phyloP scores from a whole-genome alignment of 164 flowering plant species.

The grape (Vitis vinifera) region DNA sequence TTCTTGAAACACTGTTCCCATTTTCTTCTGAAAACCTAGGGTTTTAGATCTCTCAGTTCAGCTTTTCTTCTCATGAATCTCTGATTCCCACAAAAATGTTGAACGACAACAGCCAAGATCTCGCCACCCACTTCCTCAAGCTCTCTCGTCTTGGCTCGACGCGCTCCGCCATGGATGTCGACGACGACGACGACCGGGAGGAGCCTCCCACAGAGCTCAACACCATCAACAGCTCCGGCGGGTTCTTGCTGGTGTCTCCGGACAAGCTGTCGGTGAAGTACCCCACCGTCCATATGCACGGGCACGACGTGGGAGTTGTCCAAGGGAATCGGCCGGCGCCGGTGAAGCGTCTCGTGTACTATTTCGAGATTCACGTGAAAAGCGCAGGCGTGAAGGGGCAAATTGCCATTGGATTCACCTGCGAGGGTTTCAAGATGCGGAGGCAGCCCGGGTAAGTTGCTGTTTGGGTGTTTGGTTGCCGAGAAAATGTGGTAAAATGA shows the following conservation, averaged over 20 bases:
- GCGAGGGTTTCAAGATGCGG: conserved; percentile 68
- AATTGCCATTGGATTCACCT: conserved; percentile 82
- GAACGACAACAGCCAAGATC: conserved; percentile 20
- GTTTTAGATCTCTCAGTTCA: too few species aligned
- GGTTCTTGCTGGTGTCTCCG: conserved; percentile 65
- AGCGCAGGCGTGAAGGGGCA: conserved; percentile 85
- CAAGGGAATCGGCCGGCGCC: conserved; percentile 92
- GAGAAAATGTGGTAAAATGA: background rate
- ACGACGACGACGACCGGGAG: conserved; percentile 46
- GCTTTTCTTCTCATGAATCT: too few species aligned
- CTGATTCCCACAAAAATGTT: too few species aligned
- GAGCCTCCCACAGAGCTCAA: conserved; percentile 72
- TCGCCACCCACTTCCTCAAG: conserved; percentile 30
- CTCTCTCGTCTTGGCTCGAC: conserved; percentile 28
- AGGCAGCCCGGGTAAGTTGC: conserved; percentile 86
- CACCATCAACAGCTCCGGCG: conserved; percentile 84
- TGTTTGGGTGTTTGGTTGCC: background rate
- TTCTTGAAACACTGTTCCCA: too few species aligned
- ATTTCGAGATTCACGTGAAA: conserved; percentile 87
- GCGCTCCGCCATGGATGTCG: conserved; percentile 12
- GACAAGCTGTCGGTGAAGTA: conserved; percentile 86
- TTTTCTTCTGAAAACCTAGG: too few species aligned
- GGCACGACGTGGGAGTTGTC: conserved; percentile 90
- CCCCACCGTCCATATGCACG: conserved; percentile 63
- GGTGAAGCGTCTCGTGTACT: conserved; percentile 55